phyloP scores from a whole-genome alignment of 2,329 filamentous ascomycete genomes.

The Curvularia verruculosa region DNA sequence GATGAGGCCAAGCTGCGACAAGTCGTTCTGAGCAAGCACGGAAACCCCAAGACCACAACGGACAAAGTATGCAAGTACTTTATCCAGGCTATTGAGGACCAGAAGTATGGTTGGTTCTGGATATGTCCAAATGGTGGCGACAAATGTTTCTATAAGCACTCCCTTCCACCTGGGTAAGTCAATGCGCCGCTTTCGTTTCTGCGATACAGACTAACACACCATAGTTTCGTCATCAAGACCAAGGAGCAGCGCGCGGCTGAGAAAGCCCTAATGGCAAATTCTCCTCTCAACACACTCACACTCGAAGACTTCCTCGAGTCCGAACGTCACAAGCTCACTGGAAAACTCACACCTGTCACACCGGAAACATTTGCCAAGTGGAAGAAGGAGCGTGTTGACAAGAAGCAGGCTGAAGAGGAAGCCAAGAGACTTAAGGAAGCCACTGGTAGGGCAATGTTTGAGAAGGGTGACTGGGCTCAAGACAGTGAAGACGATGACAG shows the following conservation, averaged over 20 bases:
- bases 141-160: slow-evolving; percentile 98
- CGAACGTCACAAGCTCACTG: slow-evolving; percentile 92
- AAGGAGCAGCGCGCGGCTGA: slow-evolving; percentile 95
- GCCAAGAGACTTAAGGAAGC: slow-evolving; percentile 91
- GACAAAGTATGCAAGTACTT: slow-evolving; percentile 99
- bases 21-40: slow-evolving; percentile 94
- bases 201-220: slow-evolving; percentile 15
- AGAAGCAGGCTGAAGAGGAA: slow-evolving; percentile 94
- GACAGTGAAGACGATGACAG: slow-evolving; percentile 61
- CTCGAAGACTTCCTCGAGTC: slow-evolving; percentile 97
- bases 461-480: slow-evolving; percentile 88
- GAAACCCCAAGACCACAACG: slow-evolving; percentile 91
- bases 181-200: no score
- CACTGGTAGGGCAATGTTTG: slow-evolving; percentile 92
- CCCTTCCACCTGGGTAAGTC: slow-evolving; percentile 87
- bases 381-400: slow-evolving; percentile 93
- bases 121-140: slow-evolving; percentile 94
- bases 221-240: slow-evolving; percentile 92
- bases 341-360: slow-evolving; percentile 90
- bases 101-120: slow-evolving; percentile 99
- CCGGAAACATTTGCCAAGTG: slow-evolving; percentile 92
- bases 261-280: slow-evolving; percentile 95
- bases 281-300: slow-evolving; percentile 89
- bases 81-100: slow-evolving; percentile 94
- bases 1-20: slow-evolving; percentile 93